phyloP scores from a whole-genome alignment of 1,284 basidiomycete species.

The Boletus mariae region DNA sequence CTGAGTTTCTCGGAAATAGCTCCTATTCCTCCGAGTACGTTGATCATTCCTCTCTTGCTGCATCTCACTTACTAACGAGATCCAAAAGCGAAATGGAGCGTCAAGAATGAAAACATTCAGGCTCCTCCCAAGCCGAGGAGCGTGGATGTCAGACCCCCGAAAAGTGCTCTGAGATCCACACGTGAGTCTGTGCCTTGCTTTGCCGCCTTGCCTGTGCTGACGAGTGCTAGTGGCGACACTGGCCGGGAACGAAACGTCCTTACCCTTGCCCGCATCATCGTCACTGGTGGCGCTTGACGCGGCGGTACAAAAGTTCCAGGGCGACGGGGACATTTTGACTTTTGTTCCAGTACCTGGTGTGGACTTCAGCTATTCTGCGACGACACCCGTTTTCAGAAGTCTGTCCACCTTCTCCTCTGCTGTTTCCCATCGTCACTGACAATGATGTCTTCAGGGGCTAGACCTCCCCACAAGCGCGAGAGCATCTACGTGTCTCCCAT shows the following conservation, averaged over 20 bases:
- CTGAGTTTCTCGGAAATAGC: neutral
- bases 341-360: neutral
- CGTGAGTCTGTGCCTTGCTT: neutral
- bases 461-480: constrained; percentile 1
- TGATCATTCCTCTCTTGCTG: neutral
- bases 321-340: constrained; percentile 5
- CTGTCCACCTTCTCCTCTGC: neutral
- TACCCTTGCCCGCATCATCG: constrained; percentile 4
- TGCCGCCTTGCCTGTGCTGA: neutral
- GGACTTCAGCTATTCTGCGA: constrained; percentile 6
- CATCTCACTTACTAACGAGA: neutral
- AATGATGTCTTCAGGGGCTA: constrained; percentile 3
- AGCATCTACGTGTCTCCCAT: constrained; percentile 16
- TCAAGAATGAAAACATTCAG: neutral
- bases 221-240: neutral
- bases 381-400: constrained; percentile 9
- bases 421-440: constrained; percentile 1
- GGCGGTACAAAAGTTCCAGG: constrained; percentile 1
- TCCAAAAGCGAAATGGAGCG: neutral
- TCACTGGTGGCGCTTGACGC: constrained; percentile 7
- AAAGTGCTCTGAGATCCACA: neutral
- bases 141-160: neutral
- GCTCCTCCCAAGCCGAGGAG: neutral
- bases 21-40: neutral
- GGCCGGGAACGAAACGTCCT: neutral